Base-by-base conservation (phyloP, 805 yeast genomes). In the Komagataella mondaviorum region DNA sequence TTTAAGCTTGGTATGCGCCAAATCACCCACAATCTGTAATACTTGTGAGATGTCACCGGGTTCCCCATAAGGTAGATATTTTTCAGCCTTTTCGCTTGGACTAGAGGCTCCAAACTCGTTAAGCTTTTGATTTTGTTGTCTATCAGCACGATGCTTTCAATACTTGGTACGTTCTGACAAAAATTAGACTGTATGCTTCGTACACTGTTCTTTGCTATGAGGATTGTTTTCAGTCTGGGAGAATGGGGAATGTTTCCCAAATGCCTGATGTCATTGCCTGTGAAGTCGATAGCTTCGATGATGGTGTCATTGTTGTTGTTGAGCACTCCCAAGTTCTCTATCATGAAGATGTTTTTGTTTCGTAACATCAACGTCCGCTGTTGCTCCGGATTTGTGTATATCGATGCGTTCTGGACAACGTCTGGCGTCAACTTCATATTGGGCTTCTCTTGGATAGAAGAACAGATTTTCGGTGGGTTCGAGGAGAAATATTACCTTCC, bases 261-360 rank as follows among this genome's bases (percentile, higher is more conserved):
- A 2, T 70, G 71, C 1, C 72, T 64, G n/a, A 91, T 66, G 39
- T 78, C 83, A 64, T 91, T 91, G 59, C 84, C 82, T 0, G 91
- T 78, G 36, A 91, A 61, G 62, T 91, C 97, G 2, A 91, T 65
- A 14, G 73, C 78, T 54, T 73, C 82, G 61, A 66, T 70, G 45
- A 59, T 68, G 22, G 47, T 45, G 24, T 18, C 23, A 12, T 23
- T 22, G n/a, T 12, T 18, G 61, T 73, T 78, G 51, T 60, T 63
- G 1, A 72, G 60, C 3, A 63, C 66, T 1, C 71, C 71, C 2
- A 78, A 57, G 51, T 71, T 70, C 52, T 75, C 81, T 10, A 79
- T 59, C 3, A 65, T 58, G 0, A 78, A 66, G 3, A 76, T 63
- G 44, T 69, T 65, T 8, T 70, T 56, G 12, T 68, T 63, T 17